These are phyloP conservation scores for Alternaria triticina DNA, from an alignment of 2,329 filamentous ascomycete species.

Conservation along the genomic window DNA sequence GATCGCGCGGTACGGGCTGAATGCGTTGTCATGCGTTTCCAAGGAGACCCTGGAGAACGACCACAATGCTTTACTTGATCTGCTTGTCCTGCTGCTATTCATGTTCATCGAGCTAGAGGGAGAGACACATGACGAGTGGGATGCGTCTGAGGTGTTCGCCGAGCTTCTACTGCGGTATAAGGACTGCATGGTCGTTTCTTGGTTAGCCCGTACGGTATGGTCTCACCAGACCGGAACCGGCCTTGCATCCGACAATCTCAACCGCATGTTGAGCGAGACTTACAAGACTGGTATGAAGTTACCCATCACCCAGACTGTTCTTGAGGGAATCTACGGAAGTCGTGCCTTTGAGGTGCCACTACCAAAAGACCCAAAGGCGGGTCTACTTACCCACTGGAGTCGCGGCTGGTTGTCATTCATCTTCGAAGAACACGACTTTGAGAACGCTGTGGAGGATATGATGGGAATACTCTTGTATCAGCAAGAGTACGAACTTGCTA, in stretches of 20 bases:
- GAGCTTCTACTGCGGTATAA: slow-evolving; percentile 61
- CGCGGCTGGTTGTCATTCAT: slow-evolving; percentile 53
- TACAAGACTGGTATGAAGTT: slow-evolving; percentile 34
- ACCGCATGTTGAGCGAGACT: slow-evolving; percentile 33
- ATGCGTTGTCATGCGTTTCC: slow-evolving; percentile 74
- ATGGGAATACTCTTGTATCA: slow-evolving; percentile 54
- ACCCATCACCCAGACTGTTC: slow-evolving; percentile 44
- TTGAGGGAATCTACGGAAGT: slow-evolving; percentile 44
- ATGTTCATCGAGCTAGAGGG: slow-evolving; percentile 73
- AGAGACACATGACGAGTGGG: slow-evolving; percentile 72
- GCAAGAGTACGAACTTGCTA: slow-evolving; percentile 58
- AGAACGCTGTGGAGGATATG: slow-evolving; percentile 49
- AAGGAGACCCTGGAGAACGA: slow-evolving; percentile 79
- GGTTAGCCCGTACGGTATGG: slow-evolving; percentile 45
- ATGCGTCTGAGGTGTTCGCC: slow-evolving; percentile 65
- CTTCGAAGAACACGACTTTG: slow-evolving; percentile 46
- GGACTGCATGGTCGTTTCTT: slow-evolving; percentile 44
- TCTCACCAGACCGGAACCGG: slow-evolving; percentile 38
- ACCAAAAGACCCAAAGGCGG: slow-evolving; percentile 33
- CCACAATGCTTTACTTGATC: slow-evolving; percentile 77
- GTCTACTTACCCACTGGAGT: slow-evolving; percentile 54
- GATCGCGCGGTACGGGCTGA: slow-evolving; percentile 78
- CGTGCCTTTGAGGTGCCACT: slow-evolving; percentile 41
- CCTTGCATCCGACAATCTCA: slow-evolving; percentile 31
- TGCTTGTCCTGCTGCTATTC: slow-evolving; percentile 82